Percentiles rank a stretch among this genome's conserved stretches.
These are phyloP conservation scores for Pythium sp. DNA, from an alignment of 352 stramenopile genomes.

Conservation along the genomic window DNA sequence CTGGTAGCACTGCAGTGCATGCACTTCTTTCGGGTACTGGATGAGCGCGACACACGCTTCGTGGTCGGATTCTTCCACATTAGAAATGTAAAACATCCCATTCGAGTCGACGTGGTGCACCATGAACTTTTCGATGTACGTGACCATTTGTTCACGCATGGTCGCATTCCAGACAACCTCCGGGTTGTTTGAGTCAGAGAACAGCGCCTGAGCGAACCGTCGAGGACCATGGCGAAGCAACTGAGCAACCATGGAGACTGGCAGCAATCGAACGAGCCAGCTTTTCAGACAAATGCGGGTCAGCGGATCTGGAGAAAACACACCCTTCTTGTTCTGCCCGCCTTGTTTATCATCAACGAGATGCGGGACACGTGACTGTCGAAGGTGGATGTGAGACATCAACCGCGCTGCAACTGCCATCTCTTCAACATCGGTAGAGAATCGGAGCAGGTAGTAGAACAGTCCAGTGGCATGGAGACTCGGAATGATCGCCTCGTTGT, in stretches of 20 bases:
- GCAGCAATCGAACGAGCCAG: constrained; percentile 79
- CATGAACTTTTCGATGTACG: constrained; percentile 87
- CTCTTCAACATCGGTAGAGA: constrained; percentile 76
- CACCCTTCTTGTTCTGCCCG: constrained; percentile 75
- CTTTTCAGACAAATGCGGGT: constrained; percentile 82
- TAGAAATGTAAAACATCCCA: constrained; percentile 75
- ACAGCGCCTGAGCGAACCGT: constrained; percentile 74
- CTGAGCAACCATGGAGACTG: constrained; percentile 85
- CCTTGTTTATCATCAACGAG: constrained; percentile 72
- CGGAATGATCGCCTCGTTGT: constrained; percentile 84
- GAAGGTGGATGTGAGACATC: constrained; percentile 81
- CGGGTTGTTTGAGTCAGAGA: constrained; percentile 82
- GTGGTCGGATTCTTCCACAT: constrained; percentile 66
- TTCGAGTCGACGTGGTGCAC: constrained; percentile 53
- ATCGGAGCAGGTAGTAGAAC: constrained; percentile 86
- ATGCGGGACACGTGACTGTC: constrained; percentile 63
- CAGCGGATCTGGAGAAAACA: constrained; percentile 76
- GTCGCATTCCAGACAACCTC: constrained; percentile 86
- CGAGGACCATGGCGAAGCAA: constrained; percentile 72
- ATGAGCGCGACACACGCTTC: constrained; percentile 78
- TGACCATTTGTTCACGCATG: constrained; percentile 85
- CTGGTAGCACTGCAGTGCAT: constrained; percentile 84
- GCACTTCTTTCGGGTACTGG: constrained; percentile 80
- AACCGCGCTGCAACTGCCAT: constrained; percentile 78
- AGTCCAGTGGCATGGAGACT: constrained; percentile 80